A percentile compares a stretch with the other conserved stretches of the same genome.
These are phyloP conservation scores for Lactarius tabidus DNA, from an alignment of 768 basidiomycete genomes.

Conservation along the genomic window DNA sequence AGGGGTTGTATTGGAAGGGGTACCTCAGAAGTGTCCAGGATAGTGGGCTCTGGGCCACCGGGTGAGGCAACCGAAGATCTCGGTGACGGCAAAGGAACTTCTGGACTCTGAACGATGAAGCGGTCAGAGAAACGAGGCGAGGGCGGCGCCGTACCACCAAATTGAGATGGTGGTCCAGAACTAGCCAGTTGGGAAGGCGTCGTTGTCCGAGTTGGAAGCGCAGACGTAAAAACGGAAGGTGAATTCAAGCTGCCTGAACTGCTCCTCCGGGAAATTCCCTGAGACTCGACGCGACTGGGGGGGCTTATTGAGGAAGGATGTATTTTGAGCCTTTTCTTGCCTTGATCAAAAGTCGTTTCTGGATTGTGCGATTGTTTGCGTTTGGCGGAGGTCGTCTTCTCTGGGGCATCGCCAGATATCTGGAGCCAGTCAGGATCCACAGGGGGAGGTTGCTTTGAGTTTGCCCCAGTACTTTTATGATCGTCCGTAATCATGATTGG, in stretches of 20 bases:
- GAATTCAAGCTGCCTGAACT: constrained; percentile 33
- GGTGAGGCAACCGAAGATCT: constrained; percentile 15
- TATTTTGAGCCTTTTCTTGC: constrained; percentile 65
- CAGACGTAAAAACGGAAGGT: constrained; percentile 30
- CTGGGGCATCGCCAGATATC: constrained; percentile 14
- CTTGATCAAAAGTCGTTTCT: constrained; percentile 28
- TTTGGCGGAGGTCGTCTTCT: constrained; percentile 33
- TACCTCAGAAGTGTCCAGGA: constrained; percentile 14
- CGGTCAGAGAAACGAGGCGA: constrained; percentile 18
- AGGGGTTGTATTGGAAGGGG: background rate
- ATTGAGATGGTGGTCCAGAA: constrained; percentile 23
- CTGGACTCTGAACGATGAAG: constrained; percentile 14
- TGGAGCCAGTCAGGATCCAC: constrained; percentile 49
- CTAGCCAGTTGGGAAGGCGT: constrained; percentile 30
- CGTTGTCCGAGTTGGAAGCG: constrained; percentile 32
- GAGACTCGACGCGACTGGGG: constrained; percentile 32
- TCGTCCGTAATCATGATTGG: constrained; percentile 99
- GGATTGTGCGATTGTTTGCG: constrained; percentile 44
- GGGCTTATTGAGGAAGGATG: constrained; percentile 65
- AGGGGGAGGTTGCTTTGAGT: constrained; percentile 26
- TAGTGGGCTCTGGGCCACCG: constrained; percentile 3
- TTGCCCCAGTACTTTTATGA: constrained; percentile 72
- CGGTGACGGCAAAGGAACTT: constrained; percentile 20
- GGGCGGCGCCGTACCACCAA: constrained; percentile 22
- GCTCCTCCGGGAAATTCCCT: constrained; percentile 29